phyloP scores from a whole-genome alignment of 768 basidiomycete genomes.

The Tephrocybe rancida region DNA sequence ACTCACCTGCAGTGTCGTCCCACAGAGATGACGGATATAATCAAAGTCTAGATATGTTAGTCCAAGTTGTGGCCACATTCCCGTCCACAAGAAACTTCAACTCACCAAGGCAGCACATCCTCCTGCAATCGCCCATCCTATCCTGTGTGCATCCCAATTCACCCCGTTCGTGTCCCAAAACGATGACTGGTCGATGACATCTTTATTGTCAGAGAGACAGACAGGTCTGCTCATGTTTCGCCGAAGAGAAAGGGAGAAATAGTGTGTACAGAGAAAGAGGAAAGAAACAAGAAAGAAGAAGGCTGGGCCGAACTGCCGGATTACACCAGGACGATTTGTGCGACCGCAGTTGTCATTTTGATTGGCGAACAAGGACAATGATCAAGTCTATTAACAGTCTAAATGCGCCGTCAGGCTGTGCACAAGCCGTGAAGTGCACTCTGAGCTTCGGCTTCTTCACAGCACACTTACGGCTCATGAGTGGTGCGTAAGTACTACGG shows the following conservation, averaged over 20 bases:
- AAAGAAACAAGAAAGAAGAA: not conserved
- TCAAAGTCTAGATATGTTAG: constrained; percentile 47
- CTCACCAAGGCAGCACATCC: constrained; percentile 56
- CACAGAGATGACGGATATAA: constrained; percentile 61
- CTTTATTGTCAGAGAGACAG: constrained; percentile 55
- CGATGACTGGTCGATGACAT: constrained; percentile 53
- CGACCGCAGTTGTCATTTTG: constrained; percentile 1
- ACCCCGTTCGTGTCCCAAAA: constrained; percentile 61
- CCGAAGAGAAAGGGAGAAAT: not conserved
- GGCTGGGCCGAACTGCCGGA: not conserved
- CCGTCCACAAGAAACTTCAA: constrained; percentile 8
- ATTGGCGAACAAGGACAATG: not conserved
- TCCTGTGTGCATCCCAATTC: constrained; percentile 64
- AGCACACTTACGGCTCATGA: no score
- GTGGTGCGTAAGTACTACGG: no score
- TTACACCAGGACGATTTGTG: not conserved
- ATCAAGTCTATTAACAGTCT: not conserved
- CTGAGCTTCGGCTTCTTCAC: no score
- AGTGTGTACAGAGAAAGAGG: not conserved
- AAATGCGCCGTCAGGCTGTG: no score
- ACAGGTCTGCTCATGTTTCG: constrained; percentile 4
- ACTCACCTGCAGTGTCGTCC: constrained; percentile 65
- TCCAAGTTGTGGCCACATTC: not conserved
- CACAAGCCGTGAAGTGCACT: no score
- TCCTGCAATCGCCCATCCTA: constrained; percentile 78